Percentiles rank a stretch among this genome's conserved stretches.
Conservation (phyloP, 176 grass and related monocot genomes). For the Zoysia pacifica region DNA sequence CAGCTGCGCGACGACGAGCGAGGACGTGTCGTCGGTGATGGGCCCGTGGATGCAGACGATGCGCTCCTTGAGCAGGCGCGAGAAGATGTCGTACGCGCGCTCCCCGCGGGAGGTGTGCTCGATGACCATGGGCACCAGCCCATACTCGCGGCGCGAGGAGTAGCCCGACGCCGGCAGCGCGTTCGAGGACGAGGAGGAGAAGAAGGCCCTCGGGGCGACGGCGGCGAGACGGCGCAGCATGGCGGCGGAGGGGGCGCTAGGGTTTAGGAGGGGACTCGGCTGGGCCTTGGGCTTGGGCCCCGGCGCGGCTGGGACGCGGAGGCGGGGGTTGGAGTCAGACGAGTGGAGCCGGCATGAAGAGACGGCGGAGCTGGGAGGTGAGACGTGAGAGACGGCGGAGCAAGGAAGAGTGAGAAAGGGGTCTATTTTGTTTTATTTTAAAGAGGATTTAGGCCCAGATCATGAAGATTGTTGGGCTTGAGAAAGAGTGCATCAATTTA, state of each 20-base stretch:
- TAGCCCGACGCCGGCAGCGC: not conserved
- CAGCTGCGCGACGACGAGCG: conserved; percentile 87
- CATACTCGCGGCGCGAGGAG: conserved; percentile 53
- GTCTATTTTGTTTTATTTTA: too few species aligned
- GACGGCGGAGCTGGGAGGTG: not conserved
- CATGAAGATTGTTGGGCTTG: too few species aligned
- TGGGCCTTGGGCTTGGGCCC: conserved; percentile 27
- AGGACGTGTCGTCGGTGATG: conserved; percentile 72
- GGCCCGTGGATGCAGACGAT: conserved; percentile 89
- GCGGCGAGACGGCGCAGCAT: conserved; percentile 50
- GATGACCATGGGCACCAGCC: conserved; percentile 84
- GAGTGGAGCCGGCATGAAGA: not conserved
- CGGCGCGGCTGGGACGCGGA: conserved; percentile 23
- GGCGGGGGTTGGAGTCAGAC: conserved; percentile 25
- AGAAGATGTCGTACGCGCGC: conserved; percentile 88
- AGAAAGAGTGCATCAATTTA: too few species aligned
- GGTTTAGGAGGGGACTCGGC: conserved; percentile 46
- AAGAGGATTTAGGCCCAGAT: too few species aligned
- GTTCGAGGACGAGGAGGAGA: not conserved
- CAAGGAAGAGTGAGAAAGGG: too few species aligned
- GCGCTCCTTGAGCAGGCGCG: conserved; percentile 88
- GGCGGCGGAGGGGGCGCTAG: conserved; percentile 41
- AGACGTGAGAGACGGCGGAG: too few species aligned
- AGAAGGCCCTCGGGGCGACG: conserved; percentile 42
- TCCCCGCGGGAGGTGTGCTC: conserved; percentile 90